A percentile compares a stretch with the other conserved stretches of the same genome.
These are phyloP conservation scores for Mortierella claussenii DNA, from an alignment of 192 early-diverging fungal genomes.

Conservation along the genomic window DNA sequence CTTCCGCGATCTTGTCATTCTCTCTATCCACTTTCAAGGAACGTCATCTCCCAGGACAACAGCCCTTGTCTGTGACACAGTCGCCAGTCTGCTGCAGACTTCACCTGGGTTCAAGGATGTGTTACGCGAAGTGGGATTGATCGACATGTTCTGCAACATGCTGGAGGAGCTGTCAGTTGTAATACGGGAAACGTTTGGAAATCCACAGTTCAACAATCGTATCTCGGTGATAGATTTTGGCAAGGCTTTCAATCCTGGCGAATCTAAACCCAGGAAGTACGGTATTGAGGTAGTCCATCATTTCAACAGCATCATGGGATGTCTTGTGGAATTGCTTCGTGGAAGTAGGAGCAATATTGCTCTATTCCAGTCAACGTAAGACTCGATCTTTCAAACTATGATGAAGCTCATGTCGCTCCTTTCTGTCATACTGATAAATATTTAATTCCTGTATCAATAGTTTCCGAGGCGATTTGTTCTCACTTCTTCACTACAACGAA, in stretches of 20 bases:
- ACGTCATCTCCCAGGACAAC: constrained; percentile 62
- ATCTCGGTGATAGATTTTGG: constrained; percentile 47
- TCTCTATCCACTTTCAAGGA: constrained; percentile 64
- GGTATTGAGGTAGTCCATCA: constrained; percentile 61
- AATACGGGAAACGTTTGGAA: constrained; percentile 50
- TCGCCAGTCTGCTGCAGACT: constrained; percentile 55
- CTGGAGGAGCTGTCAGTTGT: constrained; percentile 62
- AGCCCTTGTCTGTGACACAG: constrained; percentile 56
- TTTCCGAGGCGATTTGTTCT: constrained; percentile 64
- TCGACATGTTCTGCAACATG: constrained; percentile 67
- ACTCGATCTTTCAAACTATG: background rate
- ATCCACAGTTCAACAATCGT: constrained; percentile 53
- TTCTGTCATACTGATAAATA: background rate
- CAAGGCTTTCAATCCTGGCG: constrained; percentile 38
- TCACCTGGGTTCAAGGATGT: constrained; percentile 64
- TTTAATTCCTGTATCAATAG: constrained; percentile 17
- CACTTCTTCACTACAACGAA: constrained; percentile 63
- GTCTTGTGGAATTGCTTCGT: constrained; percentile 58
- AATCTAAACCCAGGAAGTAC: constrained; percentile 44
- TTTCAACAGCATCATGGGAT: constrained; percentile 62
- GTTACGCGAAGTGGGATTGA: constrained; percentile 68
- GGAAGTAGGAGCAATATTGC: constrained; percentile 54
- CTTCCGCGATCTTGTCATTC: constrained; percentile 65
- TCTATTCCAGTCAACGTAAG: constrained; percentile 63
- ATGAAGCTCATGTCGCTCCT: background rate